Evolutionary conservation across 805 yeast genomes (phyloP), one percentile per base, ranked within the genome.

Genomic region (Saccharomycopsis oosterbeekiorum): DNA sequence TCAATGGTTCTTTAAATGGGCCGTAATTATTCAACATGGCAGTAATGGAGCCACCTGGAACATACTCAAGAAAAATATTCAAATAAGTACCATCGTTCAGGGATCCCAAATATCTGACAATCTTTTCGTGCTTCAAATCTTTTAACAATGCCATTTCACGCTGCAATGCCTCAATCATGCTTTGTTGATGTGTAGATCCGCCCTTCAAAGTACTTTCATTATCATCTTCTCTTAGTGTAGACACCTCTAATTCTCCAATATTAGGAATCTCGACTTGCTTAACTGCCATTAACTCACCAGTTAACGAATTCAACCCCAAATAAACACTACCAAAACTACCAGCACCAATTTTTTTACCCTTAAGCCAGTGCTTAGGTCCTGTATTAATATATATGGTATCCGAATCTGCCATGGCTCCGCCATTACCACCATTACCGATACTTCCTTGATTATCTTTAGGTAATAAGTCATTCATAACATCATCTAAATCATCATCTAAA

Each of bases 201-300:
- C 43, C 57, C 17, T 58, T 58, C 41, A 62, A 55, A 5, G 65
- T 60, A 29, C 37, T 56, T 12, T 50, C 60, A 8, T 51, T 61
- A 10, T 51, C 59, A 10, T 59, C 60, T 12, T 56, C 50, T 17
- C 29, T 56, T 67, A 41, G 65, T 68, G 39, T 68, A 67, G 47
- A 59, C 19, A 69, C 78, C 61, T 62, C 72, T 68, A 64, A 67
- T 40, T 76, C 75, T 41, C 75, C 72, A 29, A 71, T 66, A 2
- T 76, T 74, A 1, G 88, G 85, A 17, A 92, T 70, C 56, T 86
- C 87, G 0, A 94, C 97, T 71, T 92, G 97, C 70, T 94, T 94
- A 19, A 94, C 97, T 0, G 98, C 99, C 96, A 93, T 89, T 58
- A 94, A 77, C 70, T 91, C 98, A 53, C 99, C 99, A 0, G 96